Conservation (phyloP, 176 grass and related monocot species). For the Oropetium thomaeum region DNA sequence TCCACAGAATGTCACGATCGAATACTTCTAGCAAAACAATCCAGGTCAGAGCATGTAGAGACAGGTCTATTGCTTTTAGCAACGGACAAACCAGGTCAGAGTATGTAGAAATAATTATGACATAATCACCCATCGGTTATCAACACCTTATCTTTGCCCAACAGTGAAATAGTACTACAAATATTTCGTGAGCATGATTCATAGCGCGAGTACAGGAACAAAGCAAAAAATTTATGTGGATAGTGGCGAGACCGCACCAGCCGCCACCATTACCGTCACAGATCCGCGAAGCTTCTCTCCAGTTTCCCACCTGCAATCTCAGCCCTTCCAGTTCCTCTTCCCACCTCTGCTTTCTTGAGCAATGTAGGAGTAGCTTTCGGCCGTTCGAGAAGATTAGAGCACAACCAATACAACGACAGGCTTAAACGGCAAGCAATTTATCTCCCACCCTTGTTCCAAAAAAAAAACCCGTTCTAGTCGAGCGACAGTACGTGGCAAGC, state of each 20-base stretch:
- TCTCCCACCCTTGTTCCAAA: too few relatives aligned
- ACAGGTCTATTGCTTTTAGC: too few relatives aligned
- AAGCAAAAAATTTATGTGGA: not conserved
- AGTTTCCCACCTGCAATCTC: not conserved
- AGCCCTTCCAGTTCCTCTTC: not conserved
- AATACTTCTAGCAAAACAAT: too few relatives aligned
- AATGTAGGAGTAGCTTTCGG: constrained; percentile 6
- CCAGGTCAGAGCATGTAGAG: too few relatives aligned
- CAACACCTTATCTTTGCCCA: not conserved
- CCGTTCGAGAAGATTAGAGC: constrained; percentile 27
- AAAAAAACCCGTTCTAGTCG: not conserved
- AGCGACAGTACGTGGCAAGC: not conserved
- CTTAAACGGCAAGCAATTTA: too few relatives aligned
- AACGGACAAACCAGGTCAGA: not conserved
- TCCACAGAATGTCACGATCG: too few relatives aligned
- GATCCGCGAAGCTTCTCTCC: not conserved
- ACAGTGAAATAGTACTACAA: not conserved
- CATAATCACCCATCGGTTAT: not conserved
- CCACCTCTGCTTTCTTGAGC: not conserved
- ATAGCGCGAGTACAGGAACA: not conserved
- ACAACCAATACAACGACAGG: too few relatives aligned
- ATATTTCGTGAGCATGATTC: not conserved
- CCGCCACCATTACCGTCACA: not conserved
- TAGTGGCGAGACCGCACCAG: not conserved
- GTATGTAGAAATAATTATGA: not conserved